These are phyloP conservation scores for Trichomonas gallinae DNA, from an alignment of 208 protist species.

Conservation along the genomic window DNA sequence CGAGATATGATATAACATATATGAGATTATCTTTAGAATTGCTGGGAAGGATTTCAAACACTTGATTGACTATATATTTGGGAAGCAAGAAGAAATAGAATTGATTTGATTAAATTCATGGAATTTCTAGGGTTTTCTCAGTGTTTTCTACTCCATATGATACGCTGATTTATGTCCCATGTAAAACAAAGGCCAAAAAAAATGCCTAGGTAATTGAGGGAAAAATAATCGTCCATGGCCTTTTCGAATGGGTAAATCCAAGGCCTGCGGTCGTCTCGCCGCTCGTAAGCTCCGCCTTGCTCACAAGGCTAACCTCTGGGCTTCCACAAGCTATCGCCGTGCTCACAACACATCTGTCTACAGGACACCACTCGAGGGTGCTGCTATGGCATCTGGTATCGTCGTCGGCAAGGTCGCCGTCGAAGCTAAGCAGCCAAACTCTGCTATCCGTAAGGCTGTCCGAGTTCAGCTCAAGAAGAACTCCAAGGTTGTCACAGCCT, in stretches of 20 bases:
- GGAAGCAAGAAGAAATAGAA: too few species aligned
- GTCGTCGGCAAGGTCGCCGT: conserved; percentile 62
- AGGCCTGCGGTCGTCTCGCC: not conserved
- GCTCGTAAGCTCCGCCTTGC: not conserved
- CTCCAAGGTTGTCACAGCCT: conserved; percentile 41
- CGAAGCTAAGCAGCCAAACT: conserved; percentile 99
- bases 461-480: conserved; percentile 62
- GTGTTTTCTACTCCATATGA: too few species aligned
- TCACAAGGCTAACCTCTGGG: not conserved
- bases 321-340: not conserved
- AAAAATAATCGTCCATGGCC: not conserved
- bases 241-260: conserved; percentile 13
- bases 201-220: too few species aligned
- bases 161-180: too few species aligned
- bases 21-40: too few species aligned
- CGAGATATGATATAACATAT: too few species aligned
- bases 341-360: not conserved
- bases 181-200: too few species aligned
- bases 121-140: too few species aligned
- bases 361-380: not conserved
- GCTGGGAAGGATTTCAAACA: too few species aligned
- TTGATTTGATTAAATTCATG: too few species aligned
- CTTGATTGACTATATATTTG: too few species aligned
- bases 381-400: not conserved
- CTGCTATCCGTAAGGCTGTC: conserved; percentile 98